Base-by-base conservation (phyloP, 2,329 filamentous ascomycete genomes). In the Xylariaceae sp. region DNA sequence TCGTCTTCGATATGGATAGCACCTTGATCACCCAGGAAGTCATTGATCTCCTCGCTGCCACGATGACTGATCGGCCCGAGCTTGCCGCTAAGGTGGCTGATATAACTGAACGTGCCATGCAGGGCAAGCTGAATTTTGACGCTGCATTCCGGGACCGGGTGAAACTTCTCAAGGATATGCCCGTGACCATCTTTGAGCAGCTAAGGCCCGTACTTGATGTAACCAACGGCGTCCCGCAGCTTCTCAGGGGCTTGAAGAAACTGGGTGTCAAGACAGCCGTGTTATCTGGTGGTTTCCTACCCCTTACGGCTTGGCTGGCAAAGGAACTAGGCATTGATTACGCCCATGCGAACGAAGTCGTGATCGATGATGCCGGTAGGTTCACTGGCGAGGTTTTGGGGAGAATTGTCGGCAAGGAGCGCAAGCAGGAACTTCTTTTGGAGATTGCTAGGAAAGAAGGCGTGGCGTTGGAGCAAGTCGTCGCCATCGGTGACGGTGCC, bases 1-100 rank as follows among this genome's bases (percentile, higher is more conserved):
- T 92, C 3, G 89, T 96, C 30, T 99, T 99, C 67, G 94, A 99
- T 71, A 99, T 99, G 94, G 94, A 99, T 74, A 94, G 88, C 71
- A 99, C 94, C 0, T 80, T 99, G 56, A 97, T 99, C 69, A 88
- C 92, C 50, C 92, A 99, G 71, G 94, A 99, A 74, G 92, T 96
- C 56, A 97, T 99, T 68, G 94, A 99, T 71, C 85, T 97, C 65
- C 86, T 99, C 53, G 94, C 94, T 3, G 85, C 87, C 50, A 87
- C 87, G 36, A 83, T 96, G 64, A 77, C 73, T 45, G 74, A 88
- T 71, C 74, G 80, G 67, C 72, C 81, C 2, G 89, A 90, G 49
- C 80, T 95, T n/a, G 84, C 89, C 63, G 84, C 84, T 49, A 77
- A 88, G 64, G 92, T 99, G 37, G 88, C 90, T 9, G 84, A 86